Evolutionary conservation across 2,329 filamentous ascomycete genomes (phyloP).

Genomic region (Epichloe bromicola): DNA sequence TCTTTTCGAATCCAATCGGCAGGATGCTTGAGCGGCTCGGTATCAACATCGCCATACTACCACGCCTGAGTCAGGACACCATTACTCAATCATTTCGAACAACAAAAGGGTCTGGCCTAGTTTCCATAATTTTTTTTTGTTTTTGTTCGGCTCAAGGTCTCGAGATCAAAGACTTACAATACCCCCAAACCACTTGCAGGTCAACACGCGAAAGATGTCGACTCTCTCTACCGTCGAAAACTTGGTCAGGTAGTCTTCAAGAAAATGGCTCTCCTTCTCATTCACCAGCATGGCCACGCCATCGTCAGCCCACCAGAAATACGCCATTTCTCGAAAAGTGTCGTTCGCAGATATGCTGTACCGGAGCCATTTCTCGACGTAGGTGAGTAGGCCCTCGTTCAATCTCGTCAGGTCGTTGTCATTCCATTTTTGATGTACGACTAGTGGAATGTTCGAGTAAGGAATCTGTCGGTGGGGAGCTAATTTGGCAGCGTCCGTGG

Average conservation of each 20-base stretch:
- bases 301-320: conserved; percentile 13
- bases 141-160: too few relatives aligned
- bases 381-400: conserved; percentile 10
- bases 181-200: conserved; percentile 13
- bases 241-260: conserved; percentile 7
- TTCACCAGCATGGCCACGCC: conserved; percentile 11
- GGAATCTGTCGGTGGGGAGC: conserved; percentile 7
- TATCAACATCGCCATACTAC: conserved; percentile 14
- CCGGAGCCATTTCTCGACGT: conserved; percentile 12
- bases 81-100: too few relatives aligned
- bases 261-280: conserved; percentile 9
- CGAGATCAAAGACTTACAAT: conserved; percentile 9
- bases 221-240: conserved; percentile 12
- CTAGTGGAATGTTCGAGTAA: conserved; percentile 14
- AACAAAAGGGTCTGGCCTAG: too few relatives aligned
- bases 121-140: too few relatives aligned
- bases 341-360: conserved; percentile 5
- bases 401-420: conserved; percentile 8
- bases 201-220: conserved; percentile 13
- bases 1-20: conserved; percentile 10
- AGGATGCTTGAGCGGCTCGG: conserved; percentile 12
- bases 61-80: not conserved
- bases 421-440: conserved; percentile 13
- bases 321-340: conserved; percentile 10
- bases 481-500: conserved; percentile 8